Conservation (phyloP, 2,329 filamentous ascomycete species). For the Colletotrichum limetticola region DNA sequence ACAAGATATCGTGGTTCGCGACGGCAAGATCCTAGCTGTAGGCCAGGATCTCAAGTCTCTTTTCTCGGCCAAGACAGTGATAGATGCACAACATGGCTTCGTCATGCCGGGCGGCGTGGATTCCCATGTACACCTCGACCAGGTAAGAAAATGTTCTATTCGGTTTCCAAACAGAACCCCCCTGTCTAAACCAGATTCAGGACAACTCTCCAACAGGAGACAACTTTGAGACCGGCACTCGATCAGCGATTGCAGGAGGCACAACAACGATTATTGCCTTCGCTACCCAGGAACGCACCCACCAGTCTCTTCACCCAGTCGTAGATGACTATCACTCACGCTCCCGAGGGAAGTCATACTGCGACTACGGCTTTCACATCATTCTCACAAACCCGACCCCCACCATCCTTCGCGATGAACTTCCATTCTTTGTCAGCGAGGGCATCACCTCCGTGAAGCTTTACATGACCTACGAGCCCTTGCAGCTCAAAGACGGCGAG, state of each 20-base stretch:
- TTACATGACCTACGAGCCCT: conserved; percentile 63
- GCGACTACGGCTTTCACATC: conserved; percentile 68
- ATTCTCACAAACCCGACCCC: conserved; percentile 58
- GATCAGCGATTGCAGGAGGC: conserved; percentile 67
- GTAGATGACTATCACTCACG: conserved; percentile 58
- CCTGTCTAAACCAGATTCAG: conserved; percentile 16
- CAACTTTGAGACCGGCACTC: conserved; percentile 55
- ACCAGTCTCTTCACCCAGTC: conserved; percentile 56
- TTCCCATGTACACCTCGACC: conserved; percentile 52
- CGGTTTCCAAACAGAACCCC: conserved; percentile 46
- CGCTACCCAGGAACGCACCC: conserved; percentile 61
- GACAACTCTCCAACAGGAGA: conserved; percentile 38
- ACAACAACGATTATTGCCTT: conserved; percentile 70
- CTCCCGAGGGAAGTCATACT: conserved; percentile 58
- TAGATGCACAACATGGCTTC: conserved; percentile 24
- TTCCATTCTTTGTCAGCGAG: conserved; percentile 43
- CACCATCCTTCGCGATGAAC: conserved; percentile 50
- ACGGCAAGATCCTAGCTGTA: conserved; percentile 23
- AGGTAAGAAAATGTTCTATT: conserved; percentile 38
- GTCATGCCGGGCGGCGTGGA: conserved; percentile 51
- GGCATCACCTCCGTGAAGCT: conserved; percentile 61
- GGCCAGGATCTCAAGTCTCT: conserved; percentile 8
- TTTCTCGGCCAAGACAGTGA: conserved; percentile 1
- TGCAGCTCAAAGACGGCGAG: conserved; percentile 60
- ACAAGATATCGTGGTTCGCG: conserved; percentile 18